A percentile compares a stretch with the other conserved stretches of the same genome.
These are phyloP conservation scores for Clonostachys chloroleuca DNA, from an alignment of 2,329 filamentous ascomycete species.

Conservation along the genomic window DNA sequence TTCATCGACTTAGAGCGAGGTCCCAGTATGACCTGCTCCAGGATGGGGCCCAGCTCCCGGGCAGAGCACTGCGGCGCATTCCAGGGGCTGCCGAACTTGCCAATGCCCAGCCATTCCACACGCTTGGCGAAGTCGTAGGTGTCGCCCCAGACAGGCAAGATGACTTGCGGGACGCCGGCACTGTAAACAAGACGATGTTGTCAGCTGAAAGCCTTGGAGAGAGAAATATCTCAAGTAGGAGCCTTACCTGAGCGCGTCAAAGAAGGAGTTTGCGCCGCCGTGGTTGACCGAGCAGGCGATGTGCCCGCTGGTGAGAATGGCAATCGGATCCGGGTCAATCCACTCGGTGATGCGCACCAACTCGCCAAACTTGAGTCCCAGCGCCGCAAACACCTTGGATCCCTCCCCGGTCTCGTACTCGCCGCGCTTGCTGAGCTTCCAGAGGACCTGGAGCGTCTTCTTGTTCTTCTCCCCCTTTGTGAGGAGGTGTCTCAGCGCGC, in stretches of 20 bases:
- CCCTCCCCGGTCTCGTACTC: constrained; percentile 4
- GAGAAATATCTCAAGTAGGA: not conserved
- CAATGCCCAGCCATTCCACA: constrained; percentile 36
- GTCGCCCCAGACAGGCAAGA: constrained; percentile 39
- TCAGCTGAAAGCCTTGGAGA: not conserved
- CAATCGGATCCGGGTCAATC: constrained; percentile 28
- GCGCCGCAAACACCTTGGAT: constrained; percentile 8
- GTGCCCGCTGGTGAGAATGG: constrained; percentile 26
- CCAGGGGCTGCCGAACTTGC: constrained; percentile 16
- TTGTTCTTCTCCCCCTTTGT: not conserved
- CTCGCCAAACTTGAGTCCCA: constrained; percentile 15
- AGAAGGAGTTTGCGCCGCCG: constrained; percentile 39
- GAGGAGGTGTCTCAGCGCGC: constrained; percentile 18
- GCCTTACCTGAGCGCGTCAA: constrained; percentile 26
- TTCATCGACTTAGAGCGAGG: constrained; percentile 3
- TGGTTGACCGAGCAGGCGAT: constrained; percentile 37
- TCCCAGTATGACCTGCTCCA: constrained; percentile 10
- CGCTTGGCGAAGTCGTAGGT: constrained; percentile 40
- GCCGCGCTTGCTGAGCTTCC: constrained; percentile 18
- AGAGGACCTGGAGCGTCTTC: constrained; percentile 18
- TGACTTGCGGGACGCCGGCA: constrained; percentile 36
- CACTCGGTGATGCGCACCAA: constrained; percentile 31
- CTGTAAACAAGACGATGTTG: constrained; percentile 12
- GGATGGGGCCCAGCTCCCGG: constrained; percentile 8
- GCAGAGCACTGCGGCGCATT: constrained; percentile 8